phyloP scores from a whole-genome alignment of 73 alveolate genomes.

The Uronychia setigera region DNA sequence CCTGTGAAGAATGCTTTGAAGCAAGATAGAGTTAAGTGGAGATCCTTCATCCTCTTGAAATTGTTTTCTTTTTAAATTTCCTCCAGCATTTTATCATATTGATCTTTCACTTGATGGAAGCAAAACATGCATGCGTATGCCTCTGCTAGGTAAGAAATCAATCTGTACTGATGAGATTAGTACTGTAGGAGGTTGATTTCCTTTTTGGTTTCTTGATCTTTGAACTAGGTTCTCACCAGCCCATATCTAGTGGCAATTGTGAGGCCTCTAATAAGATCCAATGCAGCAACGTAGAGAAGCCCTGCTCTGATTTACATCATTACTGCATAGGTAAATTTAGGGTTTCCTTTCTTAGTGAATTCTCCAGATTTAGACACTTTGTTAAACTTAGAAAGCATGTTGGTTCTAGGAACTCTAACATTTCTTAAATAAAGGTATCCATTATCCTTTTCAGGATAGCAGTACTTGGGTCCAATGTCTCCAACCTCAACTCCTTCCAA shows the following conservation, averaged over 20 bases:
- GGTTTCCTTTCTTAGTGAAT: conserved; percentile 66
- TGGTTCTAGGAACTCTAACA: conserved; percentile 72
- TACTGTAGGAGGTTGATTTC: conserved; percentile 58
- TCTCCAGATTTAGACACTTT: conserved; percentile 72
- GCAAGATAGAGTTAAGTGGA: conserved; percentile 52
- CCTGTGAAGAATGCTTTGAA: conserved; percentile 68
- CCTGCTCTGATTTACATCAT: conserved; percentile 68
- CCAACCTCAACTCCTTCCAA: conserved; percentile 84
- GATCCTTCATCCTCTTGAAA: conserved; percentile 49
- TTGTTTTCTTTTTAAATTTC: conserved; percentile 61
- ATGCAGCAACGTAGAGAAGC: conserved; percentile 40
- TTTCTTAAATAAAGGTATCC: conserved; percentile 74
- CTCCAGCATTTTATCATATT: conserved; percentile 51
- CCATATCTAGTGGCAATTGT: conserved; percentile 75
- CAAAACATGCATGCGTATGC: conserved; percentile 67
- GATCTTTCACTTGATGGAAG: conserved; percentile 28
- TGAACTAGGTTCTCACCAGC: conserved; percentile 74
- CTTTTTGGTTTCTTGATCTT: no score
- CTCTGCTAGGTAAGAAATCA: conserved; percentile 69
- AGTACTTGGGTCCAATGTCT: conserved; percentile 89
- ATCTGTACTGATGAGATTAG: conserved; percentile 64
- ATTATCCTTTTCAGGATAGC: conserved; percentile 74
- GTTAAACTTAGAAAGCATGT: conserved; percentile 72
- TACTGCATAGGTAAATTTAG: conserved; percentile 75
- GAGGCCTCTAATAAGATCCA: conserved; percentile 46